Conservation (phyloP, 164 flowering plant species). For the grape (Vitis vinifera) region DNA sequence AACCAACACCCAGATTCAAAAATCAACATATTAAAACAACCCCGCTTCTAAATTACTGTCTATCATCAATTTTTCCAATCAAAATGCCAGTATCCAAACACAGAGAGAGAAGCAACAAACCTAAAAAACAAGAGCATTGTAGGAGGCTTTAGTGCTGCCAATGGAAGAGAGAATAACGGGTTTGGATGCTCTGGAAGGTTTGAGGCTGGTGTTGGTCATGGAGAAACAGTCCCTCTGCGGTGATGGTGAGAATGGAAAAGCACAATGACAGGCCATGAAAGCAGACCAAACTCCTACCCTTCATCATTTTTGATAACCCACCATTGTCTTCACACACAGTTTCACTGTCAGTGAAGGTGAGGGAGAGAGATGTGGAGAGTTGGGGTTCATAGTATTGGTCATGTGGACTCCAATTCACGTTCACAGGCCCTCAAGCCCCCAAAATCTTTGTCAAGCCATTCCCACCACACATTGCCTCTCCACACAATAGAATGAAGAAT, state of each 20-base stretch:
- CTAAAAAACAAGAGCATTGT: conserved; percentile 65
- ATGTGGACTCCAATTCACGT: conserved; percentile 25
- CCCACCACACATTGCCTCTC: conserved; percentile 18
- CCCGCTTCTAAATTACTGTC: background rate
- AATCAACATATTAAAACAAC: background rate
- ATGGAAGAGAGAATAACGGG: conserved; percentile 29
- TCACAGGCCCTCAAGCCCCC: conserved; percentile 6
- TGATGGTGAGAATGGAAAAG: conserved; percentile 28
- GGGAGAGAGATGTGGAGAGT: conserved; percentile 22
- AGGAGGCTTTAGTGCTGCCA: conserved; percentile 29
- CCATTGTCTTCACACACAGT: conserved; percentile 18
- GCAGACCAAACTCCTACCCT: conserved; percentile 24
- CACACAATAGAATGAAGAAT: background rate
- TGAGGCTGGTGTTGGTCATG: conserved; percentile 11
- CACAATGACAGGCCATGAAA: conserved; percentile 63
- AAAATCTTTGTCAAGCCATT: conserved; percentile 10
- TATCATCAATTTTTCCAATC: background rate
- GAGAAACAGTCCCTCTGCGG: conserved; percentile 17
- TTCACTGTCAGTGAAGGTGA: background rate
- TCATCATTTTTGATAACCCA: conserved; percentile 38
- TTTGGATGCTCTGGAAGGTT: conserved; percentile 17
- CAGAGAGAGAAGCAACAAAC: conserved; percentile 21
- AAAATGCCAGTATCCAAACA: background rate
- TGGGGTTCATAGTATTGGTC: conserved; percentile 13
- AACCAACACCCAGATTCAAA: background rate